Conservation (phyloP, 2,329 filamentous ascomycete species). For the Xylaria arbuscula region DNA sequence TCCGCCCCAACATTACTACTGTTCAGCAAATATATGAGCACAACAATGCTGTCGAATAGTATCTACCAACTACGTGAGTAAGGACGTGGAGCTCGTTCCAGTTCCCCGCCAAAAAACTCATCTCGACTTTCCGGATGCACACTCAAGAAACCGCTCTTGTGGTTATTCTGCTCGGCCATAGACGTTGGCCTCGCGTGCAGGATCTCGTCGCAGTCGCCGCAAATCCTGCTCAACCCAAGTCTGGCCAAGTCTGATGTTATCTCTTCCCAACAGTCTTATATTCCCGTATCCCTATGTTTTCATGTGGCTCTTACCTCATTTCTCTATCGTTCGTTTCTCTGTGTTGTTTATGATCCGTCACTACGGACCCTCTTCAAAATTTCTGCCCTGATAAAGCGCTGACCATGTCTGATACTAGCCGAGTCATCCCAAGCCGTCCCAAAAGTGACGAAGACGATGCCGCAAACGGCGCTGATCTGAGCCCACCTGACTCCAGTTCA, state of each 20-base stretch:
- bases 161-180: not conserved
- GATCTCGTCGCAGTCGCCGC: not conserved
- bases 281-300: not conserved
- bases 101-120: not conserved
- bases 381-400: conserved; percentile 1
- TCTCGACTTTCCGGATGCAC: not conserved
- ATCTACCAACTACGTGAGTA: conserved; percentile 23
- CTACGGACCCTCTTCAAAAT: not conserved
- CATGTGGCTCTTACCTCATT: not conserved
- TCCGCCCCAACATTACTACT: not conserved
- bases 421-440: conserved; percentile 39
- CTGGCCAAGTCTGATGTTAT: not conserved
- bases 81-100: not conserved
- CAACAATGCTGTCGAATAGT: not conserved
- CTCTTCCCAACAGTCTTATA: not conserved
- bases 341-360: not conserved
- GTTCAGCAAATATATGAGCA: not conserved
- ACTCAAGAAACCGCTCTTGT: not conserved
- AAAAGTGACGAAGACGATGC: conserved; percentile 52
- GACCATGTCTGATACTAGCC: conserved; percentile 35
- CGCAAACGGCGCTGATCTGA: conserved; percentile 57
- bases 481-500: conserved; percentile 56
- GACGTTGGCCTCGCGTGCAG: not conserved
- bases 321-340: not conserved
- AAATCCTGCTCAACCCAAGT: not conserved